A percentile compares a stretch with the other conserved stretches of the same genome.
Conservation (phyloP, 495 filamentous ascomycete species). For the Lasiosphaeria ovina region DNA sequence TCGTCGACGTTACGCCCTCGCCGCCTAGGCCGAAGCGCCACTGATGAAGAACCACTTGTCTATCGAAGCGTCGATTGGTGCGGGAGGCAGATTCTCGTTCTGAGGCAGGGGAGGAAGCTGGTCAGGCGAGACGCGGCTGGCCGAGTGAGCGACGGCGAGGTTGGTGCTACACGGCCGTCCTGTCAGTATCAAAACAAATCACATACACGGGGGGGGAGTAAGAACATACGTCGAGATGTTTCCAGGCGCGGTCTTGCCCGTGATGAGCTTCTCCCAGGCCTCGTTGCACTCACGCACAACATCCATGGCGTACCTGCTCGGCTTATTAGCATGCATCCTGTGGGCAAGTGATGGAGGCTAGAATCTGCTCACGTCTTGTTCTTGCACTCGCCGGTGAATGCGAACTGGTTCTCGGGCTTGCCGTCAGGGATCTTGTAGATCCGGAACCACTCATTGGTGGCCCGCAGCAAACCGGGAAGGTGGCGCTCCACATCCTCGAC, state of each 20-base stretch:
- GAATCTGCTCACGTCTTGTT: conserved; percentile 77
- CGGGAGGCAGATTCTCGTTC: conserved; percentile 73
- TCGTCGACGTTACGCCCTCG: neutral
- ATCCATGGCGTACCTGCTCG: conserved; percentile 77
- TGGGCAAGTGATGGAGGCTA: neutral
- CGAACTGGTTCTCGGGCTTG: conserved; percentile 99
- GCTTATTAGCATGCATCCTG: conserved; percentile 23
- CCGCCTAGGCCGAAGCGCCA: conserved; percentile 59
- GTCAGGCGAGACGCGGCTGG: conserved; percentile 59
- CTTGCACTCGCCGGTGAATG: conserved; percentile 99
- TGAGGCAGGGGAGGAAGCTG: conserved; percentile 70
- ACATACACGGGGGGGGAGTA: neutral
- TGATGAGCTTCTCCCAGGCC: conserved; percentile 94
- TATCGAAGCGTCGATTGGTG: conserved; percentile 90
- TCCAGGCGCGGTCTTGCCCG: conserved; percentile 75
- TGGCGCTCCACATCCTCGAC: conserved; percentile 99
- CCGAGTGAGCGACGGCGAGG: conserved; percentile 66
- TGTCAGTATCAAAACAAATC: conserved; percentile 5
- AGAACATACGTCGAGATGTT: conserved; percentile 77
- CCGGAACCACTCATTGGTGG: conserved; percentile 99
- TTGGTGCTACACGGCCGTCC: conserved; percentile 60
- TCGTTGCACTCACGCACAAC: conserved; percentile 93
- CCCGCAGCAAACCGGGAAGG: conserved; percentile 91
- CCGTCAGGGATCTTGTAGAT: conserved; percentile 99
- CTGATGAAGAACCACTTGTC: conserved; percentile 99